Conservation (phyloP, 768 basidiomycete species). For the Austroboletus festivus region DNA sequence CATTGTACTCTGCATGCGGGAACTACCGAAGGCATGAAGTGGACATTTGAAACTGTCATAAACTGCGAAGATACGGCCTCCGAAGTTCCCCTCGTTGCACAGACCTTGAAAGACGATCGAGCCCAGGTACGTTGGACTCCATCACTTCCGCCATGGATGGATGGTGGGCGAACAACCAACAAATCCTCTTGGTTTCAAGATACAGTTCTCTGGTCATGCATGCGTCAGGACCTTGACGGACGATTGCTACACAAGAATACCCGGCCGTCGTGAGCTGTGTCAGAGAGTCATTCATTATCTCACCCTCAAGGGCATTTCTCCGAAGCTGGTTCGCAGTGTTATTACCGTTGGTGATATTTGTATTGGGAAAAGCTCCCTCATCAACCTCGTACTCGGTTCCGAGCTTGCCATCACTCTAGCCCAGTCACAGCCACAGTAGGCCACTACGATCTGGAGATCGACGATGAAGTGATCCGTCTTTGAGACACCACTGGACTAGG, state of each 20-base stretch:
- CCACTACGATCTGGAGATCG: slow-evolving; percentile 13
- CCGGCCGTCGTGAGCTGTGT: slow-evolving; percentile 18
- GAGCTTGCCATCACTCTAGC: slow-evolving; percentile 15
- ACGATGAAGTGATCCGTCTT: slow-evolving; percentile 16
- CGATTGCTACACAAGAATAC: slow-evolving; percentile 18
- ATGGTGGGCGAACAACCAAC: slow-evolving; percentile 39
- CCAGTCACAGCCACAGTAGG: slow-evolving; percentile 16
- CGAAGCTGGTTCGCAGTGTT: slow-evolving; percentile 21
- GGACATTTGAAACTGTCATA: slow-evolving; percentile 23
- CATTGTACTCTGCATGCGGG: slow-evolving; percentile 26
- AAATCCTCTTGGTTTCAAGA: slow-evolving; percentile 27
- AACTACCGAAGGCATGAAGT: slow-evolving; percentile 26
- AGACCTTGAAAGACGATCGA: slow-evolving; percentile 32
- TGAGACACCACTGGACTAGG: slow-evolving; percentile 32
- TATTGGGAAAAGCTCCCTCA: slow-evolving; percentile 28
- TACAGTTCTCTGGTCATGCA: slow-evolving; percentile 30
- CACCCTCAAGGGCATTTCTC: slow-evolving; percentile 17
- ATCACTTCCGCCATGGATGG: slow-evolving; percentile 30
- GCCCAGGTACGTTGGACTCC: background rate
- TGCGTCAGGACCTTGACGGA: slow-evolving; percentile 22
- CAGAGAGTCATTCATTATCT: slow-evolving; percentile 14
- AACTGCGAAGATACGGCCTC: slow-evolving; percentile 17
- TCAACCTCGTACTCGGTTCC: slow-evolving; percentile 25
- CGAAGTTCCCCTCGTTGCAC: slow-evolving; percentile 25
- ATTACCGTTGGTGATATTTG: slow-evolving; percentile 26